These are phyloP conservation scores for Gynostemma pentaphyllum DNA, from an alignment of 306 rosid genomes.

Conservation along the genomic window DNA sequence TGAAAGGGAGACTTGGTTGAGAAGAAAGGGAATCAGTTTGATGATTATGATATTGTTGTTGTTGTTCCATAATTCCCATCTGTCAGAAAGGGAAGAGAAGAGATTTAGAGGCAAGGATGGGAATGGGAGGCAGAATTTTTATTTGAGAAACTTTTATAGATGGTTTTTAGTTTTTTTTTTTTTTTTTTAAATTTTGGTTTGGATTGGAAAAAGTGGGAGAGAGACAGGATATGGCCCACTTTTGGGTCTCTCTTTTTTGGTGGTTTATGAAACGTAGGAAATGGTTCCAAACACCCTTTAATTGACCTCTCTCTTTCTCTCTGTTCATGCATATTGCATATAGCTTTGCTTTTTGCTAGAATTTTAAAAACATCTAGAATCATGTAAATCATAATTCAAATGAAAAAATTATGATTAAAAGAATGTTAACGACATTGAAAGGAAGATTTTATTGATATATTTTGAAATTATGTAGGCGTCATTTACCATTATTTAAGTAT, in stretches of 20 bases:
- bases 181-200: background rate
- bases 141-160: conserved; percentile 1
- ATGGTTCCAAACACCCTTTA: conserved; percentile 6
- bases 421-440: too few species aligned
- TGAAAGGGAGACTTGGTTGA: background rate
- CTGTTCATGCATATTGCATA: conserved; percentile 2
- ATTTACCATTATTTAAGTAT: too few species aligned
- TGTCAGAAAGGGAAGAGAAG: conserved; percentile 8
- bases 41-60: conserved; percentile 15
- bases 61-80: conserved; percentile 50
- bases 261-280: background rate
- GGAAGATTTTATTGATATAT: too few species aligned
- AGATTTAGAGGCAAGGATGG: conserved; percentile 12
- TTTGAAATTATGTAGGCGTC: too few species aligned
- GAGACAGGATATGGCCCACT: conserved; percentile 8
- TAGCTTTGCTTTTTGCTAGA: background rate
- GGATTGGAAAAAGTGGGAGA: conserved; percentile 9
- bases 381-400: too few species aligned
- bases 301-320: background rate
- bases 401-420: too few species aligned
- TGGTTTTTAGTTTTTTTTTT: background rate
- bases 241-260: background rate
- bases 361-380: too few species aligned
- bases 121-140: background rate
- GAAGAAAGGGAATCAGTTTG: conserved; percentile 17